Evolutionary conservation across 1,284 basidiomycete genomes (phyloP), one percentile per base, ranked within the genome.

Genomic region (Ustilago crameri): DNA sequence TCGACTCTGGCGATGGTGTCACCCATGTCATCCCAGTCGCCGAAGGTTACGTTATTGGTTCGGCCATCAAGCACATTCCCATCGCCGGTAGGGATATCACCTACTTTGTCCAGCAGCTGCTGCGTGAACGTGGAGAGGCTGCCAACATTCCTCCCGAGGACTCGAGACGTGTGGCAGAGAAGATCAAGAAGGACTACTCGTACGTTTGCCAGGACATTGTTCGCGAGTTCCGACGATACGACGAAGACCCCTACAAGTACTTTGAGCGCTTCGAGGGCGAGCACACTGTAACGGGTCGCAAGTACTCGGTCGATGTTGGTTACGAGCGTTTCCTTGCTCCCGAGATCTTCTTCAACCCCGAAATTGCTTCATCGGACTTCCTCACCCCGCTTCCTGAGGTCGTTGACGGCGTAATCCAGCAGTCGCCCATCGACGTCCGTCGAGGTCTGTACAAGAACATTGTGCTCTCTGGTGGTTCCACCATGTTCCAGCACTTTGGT

Each of bases 141-240:
- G 88, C 87, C 2, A 86, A 87, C 43, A 94, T 97, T 44, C 95
- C 96, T 3, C 92, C 95, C n/a, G 96, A 98, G 83, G 96, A 99
- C 83, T 93, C 95, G 77, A 84, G 98, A 48, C 89, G 89, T 70
- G 90, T 98, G 17, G 95, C 96, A 18, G 89, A 93, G 64, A 95
- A 91, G 85, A 93, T 99, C 81, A 99, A 98, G 86, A 96, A 98
- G 86, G 93, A 95, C 83, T 97, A 95, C 86, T 67, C 92, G 78
- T 99, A 99, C 83, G 94, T 98, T 42, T 98, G 96, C 84, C 95
- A 98, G 84, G 96, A 98, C 84, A 98, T 99, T 80, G 95, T 99
- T 70, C 92, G 94, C 85, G 96, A 99, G 87, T 97, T 98, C 85
- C 89, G 93, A 80, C 97, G 98, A 85, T 98, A 95, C 85, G 96